Conservation (phyloP, 371 early-diverging fungal genomes). For the Rhizomucor miehei region DNA sequence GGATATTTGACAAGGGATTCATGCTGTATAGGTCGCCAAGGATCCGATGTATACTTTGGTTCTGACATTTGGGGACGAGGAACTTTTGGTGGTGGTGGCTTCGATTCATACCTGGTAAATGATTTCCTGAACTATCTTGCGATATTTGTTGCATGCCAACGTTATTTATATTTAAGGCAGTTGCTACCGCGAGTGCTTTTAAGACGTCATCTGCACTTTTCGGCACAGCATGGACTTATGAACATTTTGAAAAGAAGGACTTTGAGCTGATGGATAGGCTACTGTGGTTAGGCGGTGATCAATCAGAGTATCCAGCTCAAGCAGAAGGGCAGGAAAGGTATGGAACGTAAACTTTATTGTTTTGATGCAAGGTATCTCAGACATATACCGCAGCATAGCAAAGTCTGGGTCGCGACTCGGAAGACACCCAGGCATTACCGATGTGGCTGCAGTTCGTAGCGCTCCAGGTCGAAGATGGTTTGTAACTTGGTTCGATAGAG, state of each 20-base stretch:
- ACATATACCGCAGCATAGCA: too few species aligned
- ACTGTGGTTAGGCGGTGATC: constrained; percentile 50
- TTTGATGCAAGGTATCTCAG: too few species aligned
- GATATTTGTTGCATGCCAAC: not conserved
- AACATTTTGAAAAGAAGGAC: constrained; percentile 37
- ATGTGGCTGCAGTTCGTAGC: not conserved
- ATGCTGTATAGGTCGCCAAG: not conserved
- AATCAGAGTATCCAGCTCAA: constrained; percentile 19
- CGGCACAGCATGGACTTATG: constrained; percentile 63
- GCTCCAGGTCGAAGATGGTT: constrained; percentile 8
- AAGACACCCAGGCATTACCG: too few species aligned
- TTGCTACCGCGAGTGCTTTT: constrained; percentile 38
- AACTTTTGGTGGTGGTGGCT: constrained; percentile 63
- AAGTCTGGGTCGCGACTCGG: too few species aligned
- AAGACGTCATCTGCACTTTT: constrained; percentile 55
- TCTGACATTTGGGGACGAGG: constrained; percentile 67
- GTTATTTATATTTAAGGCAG: constrained; percentile 20
- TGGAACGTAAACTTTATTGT: not conserved
- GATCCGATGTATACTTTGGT: constrained; percentile 53
- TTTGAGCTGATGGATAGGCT: constrained; percentile 49
- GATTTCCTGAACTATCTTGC: not conserved
- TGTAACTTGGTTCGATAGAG: constrained; percentile 16
- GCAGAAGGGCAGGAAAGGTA: not conserved
- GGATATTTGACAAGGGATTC: too few species aligned
- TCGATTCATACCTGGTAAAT: constrained; percentile 37